phyloP scores from a whole-genome alignment of 2,329 filamentous ascomycete genomes.

The Elsinoe necatrix region DNA sequence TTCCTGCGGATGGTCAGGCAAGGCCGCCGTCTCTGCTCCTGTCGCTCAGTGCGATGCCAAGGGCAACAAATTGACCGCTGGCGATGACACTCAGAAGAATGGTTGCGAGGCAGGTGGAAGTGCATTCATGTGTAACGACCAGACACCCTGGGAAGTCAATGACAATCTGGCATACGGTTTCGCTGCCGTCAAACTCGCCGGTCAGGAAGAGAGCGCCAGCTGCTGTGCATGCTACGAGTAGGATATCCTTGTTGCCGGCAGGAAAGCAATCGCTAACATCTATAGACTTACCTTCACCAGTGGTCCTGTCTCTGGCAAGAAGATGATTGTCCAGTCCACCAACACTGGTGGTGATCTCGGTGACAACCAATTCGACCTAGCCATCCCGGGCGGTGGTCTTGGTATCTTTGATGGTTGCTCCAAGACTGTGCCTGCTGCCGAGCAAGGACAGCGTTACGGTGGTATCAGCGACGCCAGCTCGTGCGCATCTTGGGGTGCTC shows the following conservation, averaged over 20 bases:
- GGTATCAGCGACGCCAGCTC: slow-evolving; percentile 42
- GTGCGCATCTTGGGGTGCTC: slow-evolving; percentile 44
- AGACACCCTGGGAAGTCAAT: slow-evolving; percentile 55
- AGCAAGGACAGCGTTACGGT: slow-evolving; percentile 46
- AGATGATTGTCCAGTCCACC: slow-evolving; percentile 56
- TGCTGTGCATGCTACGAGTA: slow-evolving; percentile 58
- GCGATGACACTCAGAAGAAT: slow-evolving; percentile 38
- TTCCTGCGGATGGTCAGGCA: slow-evolving; percentile 53
- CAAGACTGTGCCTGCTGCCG: slow-evolving; percentile 36
- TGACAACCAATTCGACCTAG: slow-evolving; percentile 52
- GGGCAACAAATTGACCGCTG: slow-evolving; percentile 43
- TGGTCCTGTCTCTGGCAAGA: slow-evolving; percentile 49
- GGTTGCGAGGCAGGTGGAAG: slow-evolving; percentile 49
- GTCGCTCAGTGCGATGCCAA: slow-evolving; percentile 48
- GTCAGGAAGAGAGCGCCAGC: slow-evolving; percentile 51
- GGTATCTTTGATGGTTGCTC: slow-evolving; percentile 44
- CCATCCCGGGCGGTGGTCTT: slow-evolving; percentile 45
- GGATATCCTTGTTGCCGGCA: slow-evolving; percentile 13
- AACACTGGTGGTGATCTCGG: slow-evolving; percentile 54
- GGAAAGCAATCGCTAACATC: not conserved
- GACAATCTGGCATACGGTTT: slow-evolving; percentile 50
- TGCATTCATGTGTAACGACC: slow-evolving; percentile 54
- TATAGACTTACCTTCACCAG: slow-evolving; percentile 47
- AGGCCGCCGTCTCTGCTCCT: slow-evolving; percentile 45
- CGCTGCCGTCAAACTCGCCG: slow-evolving; percentile 50